phyloP scores from a whole-genome alignment of 2,329 filamentous ascomycete species.

The Alternaria angustiovoidea region DNA sequence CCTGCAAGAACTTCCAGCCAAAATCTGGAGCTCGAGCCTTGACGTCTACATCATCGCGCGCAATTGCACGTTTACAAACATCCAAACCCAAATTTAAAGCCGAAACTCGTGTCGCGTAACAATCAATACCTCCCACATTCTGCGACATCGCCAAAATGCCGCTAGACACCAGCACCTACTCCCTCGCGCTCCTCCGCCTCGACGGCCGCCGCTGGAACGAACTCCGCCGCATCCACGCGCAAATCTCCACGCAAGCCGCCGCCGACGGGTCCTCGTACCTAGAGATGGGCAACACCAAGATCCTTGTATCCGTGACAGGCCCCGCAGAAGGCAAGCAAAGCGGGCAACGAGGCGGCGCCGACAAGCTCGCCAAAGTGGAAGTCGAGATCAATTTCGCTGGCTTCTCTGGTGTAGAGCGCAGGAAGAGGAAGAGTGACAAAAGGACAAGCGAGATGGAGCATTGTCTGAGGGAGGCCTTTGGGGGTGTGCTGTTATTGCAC shows the following conservation, averaged over 20 bases:
- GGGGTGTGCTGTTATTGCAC: slow-evolving; percentile 80
- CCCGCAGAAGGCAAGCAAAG: slow-evolving; percentile 73
- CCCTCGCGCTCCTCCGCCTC: slow-evolving; percentile 74
- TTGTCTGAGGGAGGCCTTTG: slow-evolving; percentile 79
- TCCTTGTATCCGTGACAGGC: slow-evolving; percentile 90
- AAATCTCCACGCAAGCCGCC: slow-evolving; percentile 90
- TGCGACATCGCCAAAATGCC: slow-evolving; percentile 68
- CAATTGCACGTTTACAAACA: background rate
- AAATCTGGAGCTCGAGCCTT: slow-evolving; percentile 18
- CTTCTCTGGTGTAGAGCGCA: slow-evolving; percentile 87
- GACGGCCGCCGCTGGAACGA: slow-evolving; percentile 95
- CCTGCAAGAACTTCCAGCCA: slow-evolving; percentile 9
- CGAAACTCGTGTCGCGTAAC: background rate
- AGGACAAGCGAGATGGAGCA: slow-evolving; percentile 82
- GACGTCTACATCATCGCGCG: slow-evolving; percentile 7
- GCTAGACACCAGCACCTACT: slow-evolving; percentile 92
- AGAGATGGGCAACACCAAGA: slow-evolving; percentile 96
- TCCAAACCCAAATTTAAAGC: background rate
- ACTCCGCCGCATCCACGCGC: slow-evolving; percentile 83
- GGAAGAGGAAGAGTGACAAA: slow-evolving; percentile 72
- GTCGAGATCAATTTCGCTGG: slow-evolving; percentile 87
- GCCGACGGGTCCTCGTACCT: slow-evolving; percentile 94
- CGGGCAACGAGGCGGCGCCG: slow-evolving; percentile 57
- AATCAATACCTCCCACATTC: background rate
- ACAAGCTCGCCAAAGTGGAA: slow-evolving; percentile 70